These are phyloP conservation scores for Paecilomyces dactylethromorphus DNA, from an alignment of 2,329 filamentous ascomycete genomes.

Conservation along the genomic window DNA sequence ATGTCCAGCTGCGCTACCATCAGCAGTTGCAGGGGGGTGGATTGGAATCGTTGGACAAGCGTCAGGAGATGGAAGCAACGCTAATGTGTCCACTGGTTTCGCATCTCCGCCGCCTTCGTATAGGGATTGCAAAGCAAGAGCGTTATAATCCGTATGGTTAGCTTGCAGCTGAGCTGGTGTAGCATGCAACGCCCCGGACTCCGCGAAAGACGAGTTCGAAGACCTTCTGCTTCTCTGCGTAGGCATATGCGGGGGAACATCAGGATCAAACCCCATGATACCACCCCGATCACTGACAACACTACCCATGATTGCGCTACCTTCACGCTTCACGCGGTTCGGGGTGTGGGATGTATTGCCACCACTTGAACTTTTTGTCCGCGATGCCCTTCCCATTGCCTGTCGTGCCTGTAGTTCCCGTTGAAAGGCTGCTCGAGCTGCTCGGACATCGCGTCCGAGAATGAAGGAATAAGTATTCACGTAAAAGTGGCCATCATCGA, in stretches of 20 bases:
- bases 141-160: conserved; percentile 38
- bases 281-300: conserved; percentile 52
- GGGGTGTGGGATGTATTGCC: conserved; percentile 39
- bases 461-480: conserved; percentile 58
- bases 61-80: conserved; percentile 44
- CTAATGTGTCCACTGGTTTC: conserved; percentile 40
- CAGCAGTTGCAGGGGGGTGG: conserved; percentile 46
- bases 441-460: conserved; percentile 55
- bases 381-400: conserved; percentile 27
- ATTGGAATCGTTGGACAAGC: conserved; percentile 54
- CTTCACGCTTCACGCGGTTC: conserved; percentile 38
- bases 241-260: conserved; percentile 34
- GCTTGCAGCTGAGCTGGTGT: conserved; percentile 32
- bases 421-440: conserved; percentile 41
- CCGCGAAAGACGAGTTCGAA: conserved; percentile 42
- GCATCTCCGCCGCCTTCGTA: conserved; percentile 28
- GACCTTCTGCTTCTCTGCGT: conserved; percentile 41
- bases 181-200: conserved; percentile 29
- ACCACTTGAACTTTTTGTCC: conserved; percentile 41
- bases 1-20: conserved; percentile 43
- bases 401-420: conserved; percentile 38
- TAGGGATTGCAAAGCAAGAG: conserved; percentile 39
- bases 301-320: conserved; percentile 40
- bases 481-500: conserved; percentile 60
- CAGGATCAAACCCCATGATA: conserved; percentile 45